These are phyloP conservation scores for Talaromyces sp. DNA, from an alignment of 2,329 filamentous ascomycete genomes.

Conservation along the genomic window DNA sequence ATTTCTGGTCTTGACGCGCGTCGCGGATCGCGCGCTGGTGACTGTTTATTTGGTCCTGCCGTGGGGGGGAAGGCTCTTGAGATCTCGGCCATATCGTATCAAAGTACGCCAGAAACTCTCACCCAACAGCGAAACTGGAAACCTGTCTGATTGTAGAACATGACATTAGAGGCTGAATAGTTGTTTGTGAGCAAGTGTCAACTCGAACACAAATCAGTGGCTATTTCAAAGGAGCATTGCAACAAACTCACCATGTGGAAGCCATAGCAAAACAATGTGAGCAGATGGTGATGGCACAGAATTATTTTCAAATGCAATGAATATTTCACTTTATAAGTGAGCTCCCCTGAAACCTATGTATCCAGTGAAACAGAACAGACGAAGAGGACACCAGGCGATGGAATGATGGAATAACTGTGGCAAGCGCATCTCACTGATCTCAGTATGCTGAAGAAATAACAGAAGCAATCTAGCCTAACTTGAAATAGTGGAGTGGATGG, in stretches of 20 bases:
- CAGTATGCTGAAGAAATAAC: too few relatives aligned
- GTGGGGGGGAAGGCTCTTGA: neutral
- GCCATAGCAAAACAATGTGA: neutral
- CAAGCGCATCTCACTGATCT: too few relatives aligned
- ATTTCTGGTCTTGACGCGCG: conserved; percentile 5
- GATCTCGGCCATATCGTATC: conserved; percentile 4
- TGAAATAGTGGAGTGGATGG: neutral
- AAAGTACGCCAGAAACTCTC: neutral
- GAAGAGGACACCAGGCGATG: neutral
- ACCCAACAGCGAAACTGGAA: neutral
- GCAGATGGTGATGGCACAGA: neutral
- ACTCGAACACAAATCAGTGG: neutral
- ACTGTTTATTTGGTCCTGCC: neutral
- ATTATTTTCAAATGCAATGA: too few relatives aligned
- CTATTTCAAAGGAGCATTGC: neutral
- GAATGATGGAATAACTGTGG: neutral
- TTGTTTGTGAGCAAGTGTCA: neutral
- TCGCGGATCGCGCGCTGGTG: conserved; percentile 7
- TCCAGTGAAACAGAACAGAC: neutral
- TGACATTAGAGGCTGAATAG: neutral
- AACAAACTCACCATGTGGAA: neutral
- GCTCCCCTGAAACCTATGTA: neutral
- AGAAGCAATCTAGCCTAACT: neutral
- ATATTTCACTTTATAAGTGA: neutral
- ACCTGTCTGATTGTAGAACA: neutral